Percentiles rank a stretch among this genome's conserved stretches.
These are phyloP conservation scores for Laguncularia racemosa DNA, from an alignment of 345 rosid species.

Conservation along the genomic window DNA sequence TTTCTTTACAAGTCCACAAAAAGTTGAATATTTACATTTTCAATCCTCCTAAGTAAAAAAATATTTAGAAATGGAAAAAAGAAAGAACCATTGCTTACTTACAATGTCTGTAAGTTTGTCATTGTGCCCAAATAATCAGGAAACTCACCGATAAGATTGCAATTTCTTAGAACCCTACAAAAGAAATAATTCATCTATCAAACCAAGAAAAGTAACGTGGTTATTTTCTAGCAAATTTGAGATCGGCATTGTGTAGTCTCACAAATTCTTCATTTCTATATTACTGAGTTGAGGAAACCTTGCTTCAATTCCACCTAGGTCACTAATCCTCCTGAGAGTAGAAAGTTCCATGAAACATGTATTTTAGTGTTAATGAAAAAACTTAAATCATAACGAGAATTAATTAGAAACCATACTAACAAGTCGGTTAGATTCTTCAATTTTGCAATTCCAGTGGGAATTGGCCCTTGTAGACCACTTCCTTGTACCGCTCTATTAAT, in stretches of 20 bases:
- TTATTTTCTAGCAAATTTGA: too few species aligned
- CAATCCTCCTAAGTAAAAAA: too few species aligned
- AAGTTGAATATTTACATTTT: too few species aligned
- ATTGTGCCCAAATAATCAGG: constrained; percentile 31
- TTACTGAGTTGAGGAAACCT: not conserved
- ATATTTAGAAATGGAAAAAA: too few species aligned
- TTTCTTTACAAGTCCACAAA: too few species aligned
- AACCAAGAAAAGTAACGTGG: too few species aligned
- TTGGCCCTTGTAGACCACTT: constrained; percentile 16
- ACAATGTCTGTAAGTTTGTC: constrained; percentile 24
- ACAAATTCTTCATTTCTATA: not conserved
- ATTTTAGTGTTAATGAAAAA: too few species aligned
- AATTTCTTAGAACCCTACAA: constrained; percentile 47
- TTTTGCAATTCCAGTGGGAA: constrained; percentile 5
- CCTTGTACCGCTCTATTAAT: constrained; percentile 7
- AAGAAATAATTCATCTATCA: not conserved
- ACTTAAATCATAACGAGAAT: not conserved
- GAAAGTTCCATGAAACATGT: too few species aligned
- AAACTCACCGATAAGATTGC: constrained; percentile 38
- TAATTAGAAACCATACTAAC: constrained; percentile 1
- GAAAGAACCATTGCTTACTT: constrained; percentile 13
- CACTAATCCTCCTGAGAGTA: constrained; percentile 14
- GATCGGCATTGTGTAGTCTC: not conserved
- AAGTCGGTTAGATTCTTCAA: not conserved
- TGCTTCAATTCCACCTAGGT: constrained; percentile 2